Evolutionary conservation across 1,284 basidiomycete species (phyloP).

Genomic region (Inonotus obliquus): DNA sequence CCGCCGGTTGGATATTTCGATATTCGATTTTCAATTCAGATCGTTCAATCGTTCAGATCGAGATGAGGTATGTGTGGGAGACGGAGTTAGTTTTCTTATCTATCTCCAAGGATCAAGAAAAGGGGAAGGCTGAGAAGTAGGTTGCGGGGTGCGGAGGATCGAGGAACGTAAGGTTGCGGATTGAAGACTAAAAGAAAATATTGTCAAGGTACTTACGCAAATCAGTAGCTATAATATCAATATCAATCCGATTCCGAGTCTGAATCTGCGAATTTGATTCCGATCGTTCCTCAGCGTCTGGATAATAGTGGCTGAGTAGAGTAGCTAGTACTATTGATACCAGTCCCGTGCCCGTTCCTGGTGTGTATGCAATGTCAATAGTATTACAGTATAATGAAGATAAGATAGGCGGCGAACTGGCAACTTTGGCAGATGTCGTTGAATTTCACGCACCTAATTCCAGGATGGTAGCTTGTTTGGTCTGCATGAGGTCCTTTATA

Average conservation of each 20-base stretch:
- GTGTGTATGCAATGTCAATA: no score
- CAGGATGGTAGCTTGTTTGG: conserved; percentile 32
- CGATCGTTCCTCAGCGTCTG: conserved; percentile 12
- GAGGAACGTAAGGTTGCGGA: not conserved
- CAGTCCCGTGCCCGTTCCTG: conserved; percentile 81
- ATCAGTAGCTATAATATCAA: conserved; percentile 61
- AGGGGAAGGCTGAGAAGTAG: no score
- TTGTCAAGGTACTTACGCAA: conserved; percentile 47
- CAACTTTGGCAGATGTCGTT: no score
- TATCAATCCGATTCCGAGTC: no score
- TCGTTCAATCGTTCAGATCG: no score
- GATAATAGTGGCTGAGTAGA: conserved; percentile 32
- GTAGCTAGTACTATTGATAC: conserved; percentile 65
- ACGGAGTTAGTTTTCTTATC: not conserved
- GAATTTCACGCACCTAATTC: conserved; percentile 72
- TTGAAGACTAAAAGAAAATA: not conserved
- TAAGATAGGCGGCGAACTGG: not conserved
- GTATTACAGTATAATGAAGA: not conserved
- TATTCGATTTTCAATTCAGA: not conserved
- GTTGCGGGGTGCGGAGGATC: not conserved
- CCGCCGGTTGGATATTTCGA: not conserved
- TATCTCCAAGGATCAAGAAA: not conserved
- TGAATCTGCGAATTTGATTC: conserved; percentile 29
- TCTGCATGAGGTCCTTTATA: not conserved
- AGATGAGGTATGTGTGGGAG: no score